Conservation (phyloP, 306 rosid species). For the Sicyos edulis region DNA sequence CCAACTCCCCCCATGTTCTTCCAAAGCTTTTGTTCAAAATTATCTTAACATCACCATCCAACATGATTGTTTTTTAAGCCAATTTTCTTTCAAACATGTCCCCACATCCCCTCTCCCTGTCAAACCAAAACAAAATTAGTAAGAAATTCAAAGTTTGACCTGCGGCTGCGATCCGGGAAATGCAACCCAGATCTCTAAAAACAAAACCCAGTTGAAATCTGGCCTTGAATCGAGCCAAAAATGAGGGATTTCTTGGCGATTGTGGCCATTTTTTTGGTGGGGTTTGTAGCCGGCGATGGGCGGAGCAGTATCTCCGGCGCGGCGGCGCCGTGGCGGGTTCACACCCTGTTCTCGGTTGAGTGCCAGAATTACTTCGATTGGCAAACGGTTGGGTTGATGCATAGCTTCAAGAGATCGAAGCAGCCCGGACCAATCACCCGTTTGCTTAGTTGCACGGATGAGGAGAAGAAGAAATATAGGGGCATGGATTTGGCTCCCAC, state of each 20-base stretch:
- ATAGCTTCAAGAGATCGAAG: conserved; percentile 65
- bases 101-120: conserved; percentile 18
- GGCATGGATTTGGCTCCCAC: conserved; percentile 98
- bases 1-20: too few species aligned
- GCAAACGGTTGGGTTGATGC: conserved; percentile 94
- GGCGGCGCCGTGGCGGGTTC: conserved; percentile 59
- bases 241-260: conserved; percentile 38
- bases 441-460: conserved; percentile 85
- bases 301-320: conserved; percentile 33
- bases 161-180: conserved; percentile 22
- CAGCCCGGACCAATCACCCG: conserved; percentile 96
- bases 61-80: conserved; percentile 5
- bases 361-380: conserved; percentile 98
- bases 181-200: conserved; percentile 41
- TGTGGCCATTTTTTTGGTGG: conserved; percentile 29
- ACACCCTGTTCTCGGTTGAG: conserved; percentile 94
- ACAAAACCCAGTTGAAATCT: conserved; percentile 40
- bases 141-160: conserved; percentile 46
- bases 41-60: neutral
- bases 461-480: conserved; percentile 74
- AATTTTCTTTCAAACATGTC: conserved; percentile 1
- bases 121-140: neutral
- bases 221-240: conserved; percentile 37
- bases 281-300: conserved; percentile 26
- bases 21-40: neutral